Evolutionary conservation across 2,329 filamentous ascomycete genomes (phyloP), one percentile per base, ranked within the genome.

Genomic region (Emmonsiellopsis sp.): DNA sequence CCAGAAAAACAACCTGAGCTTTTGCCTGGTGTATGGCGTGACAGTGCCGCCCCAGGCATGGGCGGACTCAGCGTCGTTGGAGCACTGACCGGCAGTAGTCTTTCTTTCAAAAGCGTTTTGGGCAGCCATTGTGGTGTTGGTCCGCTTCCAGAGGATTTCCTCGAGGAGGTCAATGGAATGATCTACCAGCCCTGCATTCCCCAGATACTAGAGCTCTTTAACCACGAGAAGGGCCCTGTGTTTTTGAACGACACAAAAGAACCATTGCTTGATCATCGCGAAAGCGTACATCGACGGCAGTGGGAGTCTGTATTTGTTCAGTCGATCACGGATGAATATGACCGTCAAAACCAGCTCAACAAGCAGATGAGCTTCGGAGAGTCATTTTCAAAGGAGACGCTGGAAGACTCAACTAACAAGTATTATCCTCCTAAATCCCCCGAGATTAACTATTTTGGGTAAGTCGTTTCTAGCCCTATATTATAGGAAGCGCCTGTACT

Each of bases 371-470:
- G 70, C 0, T 71, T 73, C 52, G 45, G 62, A 6, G 51, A 64
- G 34, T 54, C 59, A 0, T 61, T 71, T 11, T 59, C 61, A 34
- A 63, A 63, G 21, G 64, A 69, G 37, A 59, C 60, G 14, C 58
- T 71, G 6, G 56, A 55, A 5, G 55, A 62, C n/a, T 52, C 55
- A 5, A 52, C 48, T 1, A 63, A 68, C n/a, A 67, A 65, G 47
- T 58, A 68, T 57, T 73, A 58, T 50, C 56, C 56, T 44, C 55
- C 68, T 57, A 58, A 54, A 54, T 50, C 63, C 32, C 49, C 63
- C 55, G 62, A 67, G 51, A 60, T 67, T 53, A 75, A 75, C 55
- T 75, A 75, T 54, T 75, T 74, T 58, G 73, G 73, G 54, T 73
- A 56, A 50, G 63, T 42, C 60, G 50, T 60, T 21, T 51, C 11